Evolutionary conservation across 805 yeast genomes (phyloP), one percentile per base, ranked within the genome.

Genomic region (Cyberlindnera bimundalis): DNA sequence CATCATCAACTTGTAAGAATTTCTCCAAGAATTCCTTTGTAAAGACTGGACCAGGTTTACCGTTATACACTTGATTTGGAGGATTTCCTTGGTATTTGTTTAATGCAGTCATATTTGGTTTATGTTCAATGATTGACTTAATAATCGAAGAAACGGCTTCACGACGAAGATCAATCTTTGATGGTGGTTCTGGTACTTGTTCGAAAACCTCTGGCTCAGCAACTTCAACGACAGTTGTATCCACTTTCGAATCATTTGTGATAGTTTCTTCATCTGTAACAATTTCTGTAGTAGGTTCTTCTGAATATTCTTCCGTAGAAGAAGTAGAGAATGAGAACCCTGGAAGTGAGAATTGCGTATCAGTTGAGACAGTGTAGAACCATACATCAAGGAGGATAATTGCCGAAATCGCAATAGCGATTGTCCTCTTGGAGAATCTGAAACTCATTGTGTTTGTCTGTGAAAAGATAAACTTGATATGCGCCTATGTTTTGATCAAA

Each of bases 31-130:
- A 39, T n/a, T 42, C 35, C 12, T 14, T 4, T 2, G 45, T 33
- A 35, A 39, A 55, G 48, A 55, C 55, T 51, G 66, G 70, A 68
- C 62, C 62, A 62, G 44, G 36, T 19, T 15, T 31, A 14, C 40
- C 40, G 25, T 40, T 40, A 34, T 36, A 40, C 40, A 32, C 31
- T 19, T 14, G 31, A 7, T 23, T 36, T 6, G 39, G 31, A 4
- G 39, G 33, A 19, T 26, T 16, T 11, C 40, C 34, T 2, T 15
- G 23, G 33, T 40, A 40, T 7, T 36, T 6, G 27, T 36, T 27
- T 13, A 40, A 20, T 3, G 39, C 36, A 10, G 40, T 5, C 21
- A 21, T 21, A 36, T 35, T 35, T 31, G 44, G 44, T 2, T 29
- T 33, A 19, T 35, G 33, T 5, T 9, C n/a, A 12, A 35, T 17